A percentile compares a stretch with the other conserved stretches of the same genome.
These are phyloP conservation scores for Antarctomyces pellizariae DNA, from an alignment of 495 filamentous ascomycete genomes.

Conservation along the genomic window DNA sequence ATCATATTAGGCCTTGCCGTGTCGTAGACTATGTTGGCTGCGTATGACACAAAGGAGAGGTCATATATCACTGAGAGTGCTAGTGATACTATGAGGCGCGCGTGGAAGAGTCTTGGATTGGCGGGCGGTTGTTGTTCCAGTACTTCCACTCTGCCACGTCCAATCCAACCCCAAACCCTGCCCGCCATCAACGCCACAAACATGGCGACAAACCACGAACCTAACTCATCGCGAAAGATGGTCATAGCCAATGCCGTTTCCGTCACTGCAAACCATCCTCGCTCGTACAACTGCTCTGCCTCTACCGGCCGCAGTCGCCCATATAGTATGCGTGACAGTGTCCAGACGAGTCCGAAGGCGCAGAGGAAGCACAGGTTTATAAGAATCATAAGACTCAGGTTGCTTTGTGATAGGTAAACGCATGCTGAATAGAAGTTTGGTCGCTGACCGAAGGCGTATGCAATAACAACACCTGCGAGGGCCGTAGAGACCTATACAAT, in stretches of 20 bases:
- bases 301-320: conserved; percentile 82
- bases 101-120: conserved; percentile 77
- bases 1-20: conserved; percentile 90
- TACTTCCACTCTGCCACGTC: conserved; percentile 79
- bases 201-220: conserved; percentile 86
- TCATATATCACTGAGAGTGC: conserved; percentile 56
- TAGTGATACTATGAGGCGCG: conserved; percentile 55
- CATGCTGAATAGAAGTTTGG: conserved; percentile 94
- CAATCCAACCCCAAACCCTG: conserved; percentile 97
- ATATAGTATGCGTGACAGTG: conserved; percentile 73
- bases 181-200: conserved; percentile 78
- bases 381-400: conserved; percentile 82
- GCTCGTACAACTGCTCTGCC: conserved; percentile 90
- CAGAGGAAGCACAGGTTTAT: conserved; percentile 67
- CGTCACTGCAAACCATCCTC: conserved; percentile 89
- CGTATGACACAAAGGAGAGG: conserved; percentile 52
- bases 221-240: conserved; percentile 90
- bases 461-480: conserved; percentile 58
- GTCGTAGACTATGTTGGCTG: conserved; percentile 56
- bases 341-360: conserved; percentile 55
- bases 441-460: conserved; percentile 81
- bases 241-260: conserved; percentile 97
- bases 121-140: conserved; percentile 87
- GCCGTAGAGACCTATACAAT: conserved; percentile 39
- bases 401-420: conserved; percentile 89